phyloP scores from a whole-genome alignment of 371 early-diverging fungal genomes.

The Mortierella polycephala region DNA sequence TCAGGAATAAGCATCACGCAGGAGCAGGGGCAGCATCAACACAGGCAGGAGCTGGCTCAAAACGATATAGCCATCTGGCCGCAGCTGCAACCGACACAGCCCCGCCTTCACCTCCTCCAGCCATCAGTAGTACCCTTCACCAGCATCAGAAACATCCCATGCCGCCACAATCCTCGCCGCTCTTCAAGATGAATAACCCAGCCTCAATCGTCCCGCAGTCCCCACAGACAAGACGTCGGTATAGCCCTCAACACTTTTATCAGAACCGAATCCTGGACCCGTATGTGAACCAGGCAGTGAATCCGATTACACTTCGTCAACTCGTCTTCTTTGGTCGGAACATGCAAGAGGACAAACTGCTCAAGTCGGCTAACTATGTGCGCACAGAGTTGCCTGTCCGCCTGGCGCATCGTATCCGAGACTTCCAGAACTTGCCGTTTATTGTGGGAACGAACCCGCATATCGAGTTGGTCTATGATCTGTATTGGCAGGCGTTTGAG shows the following conservation, averaged over 20 bases:
- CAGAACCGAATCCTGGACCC: conserved; percentile 90
- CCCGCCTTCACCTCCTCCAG: conserved; percentile 13
- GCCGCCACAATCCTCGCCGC: conserved; percentile 32
- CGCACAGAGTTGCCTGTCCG: conserved; percentile 91
- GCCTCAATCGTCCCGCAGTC: conserved; percentile 35
- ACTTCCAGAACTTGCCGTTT: conserved; percentile 91
- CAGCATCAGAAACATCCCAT: not conserved
- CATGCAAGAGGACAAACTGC: conserved; percentile 82
- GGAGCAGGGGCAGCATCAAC: conserved; percentile 6
- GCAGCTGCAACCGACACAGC: conserved; percentile 19
- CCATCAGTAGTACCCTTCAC: not conserved
- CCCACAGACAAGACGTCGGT: conserved; percentile 24
- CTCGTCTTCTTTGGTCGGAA: conserved; percentile 94
- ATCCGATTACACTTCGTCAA: conserved; percentile 91
- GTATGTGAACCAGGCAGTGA: conserved; percentile 82
- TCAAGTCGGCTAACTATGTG: conserved; percentile 90
- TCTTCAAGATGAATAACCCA: conserved; percentile 43
- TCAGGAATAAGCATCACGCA: conserved; percentile 29
- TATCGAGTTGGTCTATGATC: conserved; percentile 83
- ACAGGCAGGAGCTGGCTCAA: not conserved
- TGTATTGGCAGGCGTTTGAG: conserved; percentile 93
- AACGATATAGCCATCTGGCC: conserved; percentile 28
- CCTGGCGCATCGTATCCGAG: conserved; percentile 91
- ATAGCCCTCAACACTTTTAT: conserved; percentile 83
- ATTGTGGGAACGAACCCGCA: conserved; percentile 94